A percentile compares a stretch with the other conserved stretches of the same genome.
Conservation (phyloP, 2,329 filamentous ascomycete genomes). For the Chaetomium sp. region DNA sequence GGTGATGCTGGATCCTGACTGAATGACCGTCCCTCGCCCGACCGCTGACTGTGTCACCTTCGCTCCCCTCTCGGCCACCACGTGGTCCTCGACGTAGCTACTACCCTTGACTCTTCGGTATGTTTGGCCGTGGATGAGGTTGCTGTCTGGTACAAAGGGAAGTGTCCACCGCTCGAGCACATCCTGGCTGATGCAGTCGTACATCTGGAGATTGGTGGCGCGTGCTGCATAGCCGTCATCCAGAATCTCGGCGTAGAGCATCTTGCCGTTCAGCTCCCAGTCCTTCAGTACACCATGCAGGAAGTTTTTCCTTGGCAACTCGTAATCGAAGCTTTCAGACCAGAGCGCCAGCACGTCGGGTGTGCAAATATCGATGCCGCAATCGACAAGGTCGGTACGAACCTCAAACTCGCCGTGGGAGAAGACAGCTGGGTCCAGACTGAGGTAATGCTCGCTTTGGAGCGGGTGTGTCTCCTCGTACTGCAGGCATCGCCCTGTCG, state of each 20-base stretch:
- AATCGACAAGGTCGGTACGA: slow-evolving; percentile 83
- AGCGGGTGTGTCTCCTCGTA: slow-evolving; percentile 84
- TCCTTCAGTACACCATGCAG: slow-evolving; percentile 87
- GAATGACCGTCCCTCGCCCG: slow-evolving; percentile 69
- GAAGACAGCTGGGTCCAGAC: slow-evolving; percentile 74
- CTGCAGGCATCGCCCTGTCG: slow-evolving; percentile 75
- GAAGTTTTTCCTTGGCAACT: slow-evolving; percentile 67
- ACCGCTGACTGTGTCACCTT: slow-evolving; percentile 66
- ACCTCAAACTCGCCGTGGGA: slow-evolving; percentile 70
- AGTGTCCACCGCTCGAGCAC: slow-evolving; percentile 83
- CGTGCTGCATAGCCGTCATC: slow-evolving; percentile 79
- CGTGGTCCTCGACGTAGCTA: slow-evolving; percentile 72
- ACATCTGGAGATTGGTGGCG: slow-evolving; percentile 78
- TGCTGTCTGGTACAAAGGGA: slow-evolving; percentile 83
- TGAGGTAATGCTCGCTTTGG: slow-evolving; percentile 57
- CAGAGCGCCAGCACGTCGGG: slow-evolving; percentile 90
- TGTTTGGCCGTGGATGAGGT: slow-evolving; percentile 68
- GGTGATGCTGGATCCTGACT: slow-evolving; percentile 60
- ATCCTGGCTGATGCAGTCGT: slow-evolving; percentile 82
- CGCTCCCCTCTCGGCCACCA: slow-evolving; percentile 66
- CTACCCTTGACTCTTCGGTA: slow-evolving; percentile 65
- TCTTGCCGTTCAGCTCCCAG: slow-evolving; percentile 93
- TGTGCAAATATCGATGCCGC: slow-evolving; percentile 94
- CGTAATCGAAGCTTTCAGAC: slow-evolving; percentile 92
- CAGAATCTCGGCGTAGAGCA: slow-evolving; percentile 86